These are phyloP conservation scores for Wickerhamomyces sp. DNA, from an alignment of 1,139 yeast genomes.

Conservation along the genomic window DNA sequence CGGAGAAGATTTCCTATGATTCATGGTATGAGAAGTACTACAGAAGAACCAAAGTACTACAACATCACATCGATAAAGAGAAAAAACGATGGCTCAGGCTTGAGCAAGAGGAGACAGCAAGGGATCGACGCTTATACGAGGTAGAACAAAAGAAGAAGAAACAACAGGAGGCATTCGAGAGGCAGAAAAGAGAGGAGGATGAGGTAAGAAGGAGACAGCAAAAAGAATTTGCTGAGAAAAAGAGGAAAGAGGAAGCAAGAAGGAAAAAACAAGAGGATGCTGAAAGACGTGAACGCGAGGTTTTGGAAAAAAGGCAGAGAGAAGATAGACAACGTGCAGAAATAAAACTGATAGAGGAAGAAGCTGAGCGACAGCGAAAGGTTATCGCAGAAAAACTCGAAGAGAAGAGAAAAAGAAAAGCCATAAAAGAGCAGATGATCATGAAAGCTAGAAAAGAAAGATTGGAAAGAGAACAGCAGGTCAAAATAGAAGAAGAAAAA, in stretches of 20 bases:
- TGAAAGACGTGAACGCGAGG: slow-evolving; percentile 11
- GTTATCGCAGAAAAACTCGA: no score
- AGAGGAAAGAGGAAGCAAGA: slow-evolving; percentile 1
- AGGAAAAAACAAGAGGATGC: slow-evolving; percentile 4
- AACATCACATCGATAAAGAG: slow-evolving; percentile 8
- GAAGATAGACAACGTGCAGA: slow-evolving; percentile 13
- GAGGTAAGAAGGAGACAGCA: slow-evolving; percentile 1
- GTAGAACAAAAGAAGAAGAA: slow-evolving; percentile 29
- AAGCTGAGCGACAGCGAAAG: neutral
- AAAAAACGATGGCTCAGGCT: slow-evolving; percentile 23
- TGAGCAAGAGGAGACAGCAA: slow-evolving; percentile 3
- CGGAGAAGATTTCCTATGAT: slow-evolving; percentile 47
- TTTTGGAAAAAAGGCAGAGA: slow-evolving; percentile 15
- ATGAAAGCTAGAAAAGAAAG: no score
- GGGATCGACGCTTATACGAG: slow-evolving; percentile 23
- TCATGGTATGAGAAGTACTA: slow-evolving; percentile 13
- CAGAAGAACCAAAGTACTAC: slow-evolving; percentile 7
- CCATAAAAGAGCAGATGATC: no score
- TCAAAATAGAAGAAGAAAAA: neutral
- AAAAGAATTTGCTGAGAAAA: slow-evolving; percentile 4
- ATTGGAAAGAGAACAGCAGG: slow-evolving; percentile 4
- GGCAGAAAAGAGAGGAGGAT: slow-evolving; percentile 2
- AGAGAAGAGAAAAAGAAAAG: no score
- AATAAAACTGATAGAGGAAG: neutral
- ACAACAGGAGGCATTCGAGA: slow-evolving; percentile 22